Conservation (phyloP, 140 eudicot species). For the Anethum foeniculum region DNA sequence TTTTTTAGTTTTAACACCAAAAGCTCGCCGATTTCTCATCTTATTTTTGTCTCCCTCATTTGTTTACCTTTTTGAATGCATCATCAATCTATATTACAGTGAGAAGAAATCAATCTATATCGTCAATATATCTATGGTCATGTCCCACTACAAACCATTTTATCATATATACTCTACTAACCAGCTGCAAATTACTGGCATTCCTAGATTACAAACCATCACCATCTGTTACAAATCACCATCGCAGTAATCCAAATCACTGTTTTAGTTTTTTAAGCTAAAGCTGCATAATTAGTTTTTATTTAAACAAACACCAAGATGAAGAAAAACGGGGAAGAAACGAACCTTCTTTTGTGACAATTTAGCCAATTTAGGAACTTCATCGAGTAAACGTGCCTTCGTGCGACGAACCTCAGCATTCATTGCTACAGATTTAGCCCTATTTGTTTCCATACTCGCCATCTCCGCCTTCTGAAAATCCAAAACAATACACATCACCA, state of each 20-base stretch:
- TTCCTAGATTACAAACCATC: too few species aligned
- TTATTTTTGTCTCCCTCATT: not conserved
- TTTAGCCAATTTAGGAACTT: slow-evolving; percentile 59
- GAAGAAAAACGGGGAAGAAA: not conserved
- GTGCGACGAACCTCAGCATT: slow-evolving; percentile 64
- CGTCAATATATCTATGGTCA: too few species aligned
- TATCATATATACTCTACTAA: too few species aligned
- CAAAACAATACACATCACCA: not conserved
- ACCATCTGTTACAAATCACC: not conserved
- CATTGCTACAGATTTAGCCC: slow-evolving; percentile 55
- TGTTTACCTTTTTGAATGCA: too few species aligned
- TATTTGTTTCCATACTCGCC: slow-evolving; percentile 46
- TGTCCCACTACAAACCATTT: too few species aligned
- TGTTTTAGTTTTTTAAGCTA: not conserved
- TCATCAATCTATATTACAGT: too few species aligned
- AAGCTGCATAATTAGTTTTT: not conserved
- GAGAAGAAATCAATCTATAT: too few species aligned
- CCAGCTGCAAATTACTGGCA: too few species aligned
- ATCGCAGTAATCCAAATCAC: not conserved
- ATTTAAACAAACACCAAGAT: not conserved
- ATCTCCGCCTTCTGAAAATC: slow-evolving; percentile 49
- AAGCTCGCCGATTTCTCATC: not conserved
- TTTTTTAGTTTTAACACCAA: not conserved
- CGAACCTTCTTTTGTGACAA: slow-evolving; percentile 59
- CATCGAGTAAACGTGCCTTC: slow-evolving; percentile 60